Conservation (phyloP, 2,329 filamentous ascomycete genomes). For the Sordariomycetes sp. region DNA sequence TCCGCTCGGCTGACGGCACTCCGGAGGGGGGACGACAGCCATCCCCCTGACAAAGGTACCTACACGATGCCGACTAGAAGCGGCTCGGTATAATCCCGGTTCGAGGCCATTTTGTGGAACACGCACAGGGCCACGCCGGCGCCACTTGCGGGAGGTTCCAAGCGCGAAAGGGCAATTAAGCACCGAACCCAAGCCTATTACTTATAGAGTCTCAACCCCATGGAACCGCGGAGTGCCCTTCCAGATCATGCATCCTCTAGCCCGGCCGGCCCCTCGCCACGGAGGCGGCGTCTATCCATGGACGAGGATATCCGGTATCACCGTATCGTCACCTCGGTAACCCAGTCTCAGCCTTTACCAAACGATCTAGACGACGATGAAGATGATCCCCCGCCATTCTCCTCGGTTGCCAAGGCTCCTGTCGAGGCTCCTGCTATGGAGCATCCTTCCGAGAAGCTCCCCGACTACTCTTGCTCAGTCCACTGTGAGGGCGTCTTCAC, state of each 20-base stretch:
- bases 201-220: conserved; percentile 9
- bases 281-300: conserved; percentile 35
- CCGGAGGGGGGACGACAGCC: background rate
- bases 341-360: conserved; percentile 30
- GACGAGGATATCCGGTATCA: conserved; percentile 42
- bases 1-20: background rate
- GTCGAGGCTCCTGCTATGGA: conserved; percentile 1
- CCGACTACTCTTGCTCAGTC: conserved; percentile 43
- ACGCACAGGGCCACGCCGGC: background rate
- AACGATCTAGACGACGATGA: conserved; percentile 1
- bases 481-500: conserved; percentile 42
- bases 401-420: background rate
- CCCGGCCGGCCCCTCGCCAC: conserved; percentile 20
- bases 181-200: background rate
- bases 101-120: conserved; percentile 1
- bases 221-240: conserved; percentile 12
- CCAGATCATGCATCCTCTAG: conserved; percentile 12
- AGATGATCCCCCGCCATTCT: conserved; percentile 4
- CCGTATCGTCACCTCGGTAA: conserved; percentile 31
- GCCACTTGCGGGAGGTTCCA: conserved; percentile 1
- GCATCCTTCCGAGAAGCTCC: conserved; percentile 31
- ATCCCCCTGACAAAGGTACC: conserved; percentile 1
- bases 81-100: conserved; percentile 4
- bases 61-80: conserved; percentile 1
- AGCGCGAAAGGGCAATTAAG: background rate